These are phyloP conservation scores for Alternaria sp. DNA, from an alignment of 2,329 filamentous ascomycete genomes.

Conservation along the genomic window DNA sequence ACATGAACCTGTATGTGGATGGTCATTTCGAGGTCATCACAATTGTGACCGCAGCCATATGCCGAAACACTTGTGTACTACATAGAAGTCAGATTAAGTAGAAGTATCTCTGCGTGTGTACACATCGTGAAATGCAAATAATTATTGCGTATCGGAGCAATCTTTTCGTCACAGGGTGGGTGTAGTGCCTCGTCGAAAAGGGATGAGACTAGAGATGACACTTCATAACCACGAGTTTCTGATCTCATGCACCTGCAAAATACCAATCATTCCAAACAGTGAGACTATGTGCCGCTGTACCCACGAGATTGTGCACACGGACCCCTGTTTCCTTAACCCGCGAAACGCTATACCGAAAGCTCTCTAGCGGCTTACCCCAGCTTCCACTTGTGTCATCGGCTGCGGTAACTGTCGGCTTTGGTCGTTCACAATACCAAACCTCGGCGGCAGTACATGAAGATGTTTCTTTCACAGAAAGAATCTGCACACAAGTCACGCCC, in stretches of 20 bases:
- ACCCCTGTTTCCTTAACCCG: constrained; percentile 24
- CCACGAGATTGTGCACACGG: neutral
- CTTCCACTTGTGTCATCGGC: constrained; percentile 21
- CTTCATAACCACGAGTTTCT: neutral
- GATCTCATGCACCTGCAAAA: neutral
- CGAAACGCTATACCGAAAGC: constrained; percentile 10
- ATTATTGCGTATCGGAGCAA: no score
- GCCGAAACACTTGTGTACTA: no score
- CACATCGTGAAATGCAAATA: no score
- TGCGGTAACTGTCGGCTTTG: constrained; percentile 27
- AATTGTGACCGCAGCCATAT: no score
- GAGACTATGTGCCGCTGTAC: neutral
- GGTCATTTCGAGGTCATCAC: no score
- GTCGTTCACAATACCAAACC: constrained; percentile 21
- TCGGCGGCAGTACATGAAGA: constrained; percentile 29
- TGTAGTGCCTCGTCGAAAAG: neutral
- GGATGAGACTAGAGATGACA: neutral
- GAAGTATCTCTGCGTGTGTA: no score
- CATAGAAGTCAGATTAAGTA: no score
- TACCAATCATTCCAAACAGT: neutral
- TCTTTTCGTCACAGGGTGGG: no score
- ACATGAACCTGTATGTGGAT: no score
- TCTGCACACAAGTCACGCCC: constrained; percentile 13
- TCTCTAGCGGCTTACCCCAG: constrained; percentile 22
- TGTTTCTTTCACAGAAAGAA: constrained; percentile 26